Base-by-base conservation (phyloP, 2,329 filamentous ascomycete genomes). In the Fusarium zealandicum region DNA sequence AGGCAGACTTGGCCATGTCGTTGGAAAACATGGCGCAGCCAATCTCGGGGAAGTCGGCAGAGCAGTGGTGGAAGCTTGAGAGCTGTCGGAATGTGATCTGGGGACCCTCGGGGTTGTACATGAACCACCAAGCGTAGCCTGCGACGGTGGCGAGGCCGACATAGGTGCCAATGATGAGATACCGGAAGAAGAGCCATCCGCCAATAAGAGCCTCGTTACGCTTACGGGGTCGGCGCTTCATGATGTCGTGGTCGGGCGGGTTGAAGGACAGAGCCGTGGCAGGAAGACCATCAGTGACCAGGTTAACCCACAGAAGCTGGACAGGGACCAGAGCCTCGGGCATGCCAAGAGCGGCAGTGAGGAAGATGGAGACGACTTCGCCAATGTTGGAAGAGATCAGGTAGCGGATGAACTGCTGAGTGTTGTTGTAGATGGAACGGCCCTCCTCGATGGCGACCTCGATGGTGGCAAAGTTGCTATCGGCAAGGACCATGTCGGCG, bases 91-190 rank as follows among this genome's bases (percentile, higher is more conserved):
- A 96, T 59, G 81, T 87, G 75, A 99, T 96, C 74, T 96, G 90
- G 18, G 95, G 95, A 1, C 95, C 95, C 64, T 88, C 86, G 8
- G 87, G 78, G 78, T 98, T 93, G 81, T 90, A 96, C 89, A 99
- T 93, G 81, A 98, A 99, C 91, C 92, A 99, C 95, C 95, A 99
- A n/a, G 92, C 93, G 72, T 99, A 99, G 38, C 96, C 95, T 70
- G 89, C 92, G 16, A 99, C 96, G 4, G 95, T 99, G 47, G 95
- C 95, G 33, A 92, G 81, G 71, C 95, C 95, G 53, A 99, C 95
- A 63, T 99, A 99, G 8, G 87, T 92, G 57, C 95, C 95, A 67
- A 99, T 95, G 42, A 98, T 88, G 80, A 99, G 87, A 76, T 99
- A 99, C 46, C 95, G 88, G 83, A 98, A 92, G 80, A 99, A 97